Evolutionary conservation across 768 basidiomycete genomes (phyloP), one percentile per base, ranked within the genome.

Genomic region (Ramaria sp.): DNA sequence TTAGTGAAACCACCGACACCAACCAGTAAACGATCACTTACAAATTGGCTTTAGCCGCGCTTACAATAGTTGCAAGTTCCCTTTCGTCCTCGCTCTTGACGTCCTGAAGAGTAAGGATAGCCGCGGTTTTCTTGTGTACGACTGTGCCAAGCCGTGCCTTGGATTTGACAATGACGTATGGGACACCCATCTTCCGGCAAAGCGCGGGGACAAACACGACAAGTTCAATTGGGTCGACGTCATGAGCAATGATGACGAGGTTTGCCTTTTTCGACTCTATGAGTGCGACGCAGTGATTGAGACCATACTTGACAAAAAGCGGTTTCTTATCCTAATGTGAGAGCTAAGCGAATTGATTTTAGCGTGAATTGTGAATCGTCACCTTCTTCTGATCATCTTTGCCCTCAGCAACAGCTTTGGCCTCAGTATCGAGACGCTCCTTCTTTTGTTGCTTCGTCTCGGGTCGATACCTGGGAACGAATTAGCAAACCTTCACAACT

Each of bases 101-200:
- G 22, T 99, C 95, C 74, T 93, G 89, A 59, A 99, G 72, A 41
- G 89, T 86, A 55, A 96, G 74, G 53, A 94, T 87, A 53, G 94
- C 86, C 47, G 93, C 85, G 52, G 93, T 97, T 84, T 97, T 97
- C 84, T 96, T 96, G 82, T 96, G 91, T 41, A 94, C 91, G 60
- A 97, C 92, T 7, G 94, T 91, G 64, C 95, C 95, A 67, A 98
- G 90, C 70, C 95, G 90, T 57, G 95, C 91, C 76, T 97, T 97
- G 75, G 89, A 88, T 78, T 97, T 97, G 65, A 95, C 93, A 63
- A 99, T 96, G 62, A 93, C 91, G 75, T 98, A 97, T 41, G 94
- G 94, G 34, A 97, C 88, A 71, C 94, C 94, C 94, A 97, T 97
- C 84, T 98, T 97, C 73, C 92, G 86, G 78, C 95, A 98, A 59